Evolutionary conservation across 805 yeast species (phyloP), one percentile per base, ranked within the genome.

Genomic region (Suhomyces canberraensis): DNA sequence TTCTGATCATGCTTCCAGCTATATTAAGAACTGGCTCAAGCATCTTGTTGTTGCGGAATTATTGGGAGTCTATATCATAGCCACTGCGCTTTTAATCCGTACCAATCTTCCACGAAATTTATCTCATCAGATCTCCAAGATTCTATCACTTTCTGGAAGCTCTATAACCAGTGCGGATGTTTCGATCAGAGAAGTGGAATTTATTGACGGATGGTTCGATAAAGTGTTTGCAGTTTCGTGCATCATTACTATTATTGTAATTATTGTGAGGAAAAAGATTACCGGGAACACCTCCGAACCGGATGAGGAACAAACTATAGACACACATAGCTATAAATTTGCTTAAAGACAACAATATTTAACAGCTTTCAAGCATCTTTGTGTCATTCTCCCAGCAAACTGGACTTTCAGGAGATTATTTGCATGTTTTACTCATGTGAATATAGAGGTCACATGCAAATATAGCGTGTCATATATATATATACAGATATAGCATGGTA

Each of bases 131-230:
- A 55, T 71, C 33, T 59, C 69, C 41, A 45, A 59, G 41, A 60
- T 69, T 18, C 48, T 68, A 17, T 63, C 71, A 8, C 50, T 68
- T 16, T 50, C 67, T 9, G 67, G 67, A 3, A 49, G 58, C 9
- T 34, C 52, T 3, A 42, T 38, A n/a, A 42, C 51, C 17, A 45
- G 48, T 17, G 26, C 47, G 25, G 46, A 50, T 5, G 42, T 49
- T 20, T 45, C 56, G 30, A 52, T 47, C 30, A 60, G 45, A 33
- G 73, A 71, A 44, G 67, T 68, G n/a, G 63, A 60, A 17, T 73
- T 72, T 46, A 65, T 75, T 15, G 79, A 75, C 41, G 52, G 55
- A 15, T 73, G 77, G 76, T 76, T 73, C 44, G 79, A 75, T 44
- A 62, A 71, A 50, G 69, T 75, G 29, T 76, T 73, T 55, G 75